Evolutionary conservation across 306 rosid species (phyloP), one percentile per base, ranked within the genome.

Genomic region (Senna tora): DNA sequence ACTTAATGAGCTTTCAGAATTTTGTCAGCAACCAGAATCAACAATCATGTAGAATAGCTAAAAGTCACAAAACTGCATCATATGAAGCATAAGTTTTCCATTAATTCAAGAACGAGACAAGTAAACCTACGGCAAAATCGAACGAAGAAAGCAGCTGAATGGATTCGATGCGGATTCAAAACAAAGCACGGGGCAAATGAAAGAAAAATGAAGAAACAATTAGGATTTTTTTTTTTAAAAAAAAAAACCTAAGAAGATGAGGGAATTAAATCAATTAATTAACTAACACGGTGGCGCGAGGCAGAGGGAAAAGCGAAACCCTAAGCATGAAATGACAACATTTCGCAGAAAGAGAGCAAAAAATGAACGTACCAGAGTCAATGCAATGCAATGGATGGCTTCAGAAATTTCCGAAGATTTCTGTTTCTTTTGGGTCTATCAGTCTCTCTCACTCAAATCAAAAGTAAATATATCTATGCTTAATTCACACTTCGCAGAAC

Each of bases 341-440:
- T 50, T 66, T 21, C 9, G 77, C 25, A 13, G 45, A 47, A 21
- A 28, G 72, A 55, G 49, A 36, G 14, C 6, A 6, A 64, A 32
- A 45, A 69, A 34, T 54, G 59, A 10, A 65, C 80, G 59, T 65
- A 81, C 82, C 87, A 75, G 75, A 36, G 71, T 2, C 36, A 73
- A 76, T 49, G 39, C 6, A 33, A 33, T 33, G 4, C 39, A 36
- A 7, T 4, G 39, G 61, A 61, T 22, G 43, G 82, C 73, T 33
- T 56, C 21, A 54, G 54, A 36, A 36, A 36, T 36, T 36, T 36
- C 39, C 39, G 39, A 36, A 36, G 39, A 67, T 15, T 42, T 32
- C 45, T 46, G 25, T 73, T 30, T 32, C 15, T 62, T 13, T 73
- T 63, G 9, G 7, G 6, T 25, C 41, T 74, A 25, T 25, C 30